phyloP scores from a whole-genome alignment of 768 basidiomycete genomes.

The Kwoniella mangroviensis region DNA sequence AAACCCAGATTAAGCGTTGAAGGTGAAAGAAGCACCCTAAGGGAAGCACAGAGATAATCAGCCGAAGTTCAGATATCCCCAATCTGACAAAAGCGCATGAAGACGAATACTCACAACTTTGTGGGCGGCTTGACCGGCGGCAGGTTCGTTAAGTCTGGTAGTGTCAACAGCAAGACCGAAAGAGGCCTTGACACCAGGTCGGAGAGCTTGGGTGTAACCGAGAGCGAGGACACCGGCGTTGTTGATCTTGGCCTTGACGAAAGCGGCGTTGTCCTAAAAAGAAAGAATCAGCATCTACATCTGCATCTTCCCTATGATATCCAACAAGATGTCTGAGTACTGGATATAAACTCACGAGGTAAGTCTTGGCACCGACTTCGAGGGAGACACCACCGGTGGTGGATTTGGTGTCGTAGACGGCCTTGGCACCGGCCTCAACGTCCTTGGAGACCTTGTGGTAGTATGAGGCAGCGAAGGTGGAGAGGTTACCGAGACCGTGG shows the following conservation, averaged over 20 bases:
- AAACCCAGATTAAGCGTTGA: conserved; percentile 55
- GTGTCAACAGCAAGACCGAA: conserved; percentile 97
- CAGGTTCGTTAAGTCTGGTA: conserved; percentile 77
- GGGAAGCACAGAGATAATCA: not conserved
- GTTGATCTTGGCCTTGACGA: conserved; percentile 99
- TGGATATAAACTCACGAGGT: conserved; percentile 59
- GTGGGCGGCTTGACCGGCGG: conserved; percentile 57
- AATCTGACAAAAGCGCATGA: not conserved
- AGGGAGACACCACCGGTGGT: conserved; percentile 82
- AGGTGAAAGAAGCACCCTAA: conserved; percentile 59
- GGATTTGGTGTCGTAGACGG: conserved; percentile 91
- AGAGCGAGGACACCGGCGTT: conserved; percentile 88
- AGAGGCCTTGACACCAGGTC: conserved; percentile 61
- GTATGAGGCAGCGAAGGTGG: conserved; percentile 92
- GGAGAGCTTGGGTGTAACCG: conserved; percentile 84
- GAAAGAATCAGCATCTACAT: not conserved
- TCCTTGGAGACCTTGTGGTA: conserved; percentile 71
- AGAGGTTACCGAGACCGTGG: conserved; percentile 92
- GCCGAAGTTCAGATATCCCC: not conserved
- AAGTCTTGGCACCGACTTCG: conserved; percentile 96
- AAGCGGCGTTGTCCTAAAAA: conserved; percentile 84
- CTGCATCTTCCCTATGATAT: conserved; percentile 5
- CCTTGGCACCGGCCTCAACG: conserved; percentile 61
- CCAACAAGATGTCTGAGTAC: not conserved
- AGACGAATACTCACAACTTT: conserved; percentile 53